Conservation (phyloP, 352 stramenopile genomes). For the Phytopythium delawarense region DNA sequence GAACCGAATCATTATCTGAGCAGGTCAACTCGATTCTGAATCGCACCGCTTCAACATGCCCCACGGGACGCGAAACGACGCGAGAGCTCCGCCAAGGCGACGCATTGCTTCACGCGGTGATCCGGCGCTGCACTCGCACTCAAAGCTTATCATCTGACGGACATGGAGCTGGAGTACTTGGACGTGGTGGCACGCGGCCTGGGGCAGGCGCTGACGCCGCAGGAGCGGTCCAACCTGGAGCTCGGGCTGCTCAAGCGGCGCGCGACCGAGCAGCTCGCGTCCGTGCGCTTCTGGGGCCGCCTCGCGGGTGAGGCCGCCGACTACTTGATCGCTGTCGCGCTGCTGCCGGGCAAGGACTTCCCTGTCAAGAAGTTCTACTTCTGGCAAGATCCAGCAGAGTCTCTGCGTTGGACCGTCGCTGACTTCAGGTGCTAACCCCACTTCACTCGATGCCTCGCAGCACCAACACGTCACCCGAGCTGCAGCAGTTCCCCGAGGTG, state of each 20-base stretch:
- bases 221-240: constrained; percentile 77
- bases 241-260: constrained; percentile 65
- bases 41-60: not conserved
- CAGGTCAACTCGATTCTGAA: not conserved
- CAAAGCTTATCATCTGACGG: not conserved
- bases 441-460: constrained; percentile 14
- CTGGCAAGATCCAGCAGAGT: constrained; percentile 18
- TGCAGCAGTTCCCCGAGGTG: constrained; percentile 78
- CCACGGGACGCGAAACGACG: constrained; percentile 3
- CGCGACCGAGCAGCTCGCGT: constrained; percentile 54
- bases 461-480: constrained; percentile 67
- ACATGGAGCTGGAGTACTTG: constrained; percentile 75
- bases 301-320: constrained; percentile 57
- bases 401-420: constrained; percentile 11
- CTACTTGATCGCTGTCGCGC: constrained; percentile 61
- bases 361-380: constrained; percentile 87
- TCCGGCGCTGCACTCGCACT: not conserved
- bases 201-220: constrained; percentile 59
- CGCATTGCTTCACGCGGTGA: not conserved
- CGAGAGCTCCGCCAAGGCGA: not conserved
- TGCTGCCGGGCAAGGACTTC: constrained; percentile 56
- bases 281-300: constrained; percentile 72
- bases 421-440: not conserved
- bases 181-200: constrained; percentile 68
- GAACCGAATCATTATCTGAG: not conserved